Base-by-base conservation (phyloP, 805 yeast genomes). In the Ogataea pilisensis region DNA sequence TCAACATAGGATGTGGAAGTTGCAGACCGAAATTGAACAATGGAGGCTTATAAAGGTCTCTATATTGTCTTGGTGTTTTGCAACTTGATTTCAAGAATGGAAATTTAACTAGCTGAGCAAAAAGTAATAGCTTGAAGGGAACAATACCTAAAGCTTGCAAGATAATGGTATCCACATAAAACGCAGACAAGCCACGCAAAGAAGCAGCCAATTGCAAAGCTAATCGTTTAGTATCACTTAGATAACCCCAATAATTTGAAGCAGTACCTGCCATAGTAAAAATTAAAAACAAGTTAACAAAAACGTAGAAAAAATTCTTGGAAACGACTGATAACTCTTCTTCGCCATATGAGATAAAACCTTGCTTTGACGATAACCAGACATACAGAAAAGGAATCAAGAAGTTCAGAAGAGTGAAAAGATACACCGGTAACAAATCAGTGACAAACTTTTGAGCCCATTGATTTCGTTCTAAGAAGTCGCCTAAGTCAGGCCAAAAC, bases 221-320 rank as follows among this genome's bases (percentile, higher is more conserved):
- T 42, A 91, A 75, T 58, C 85, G 80, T 1, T 95, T 85, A 1
- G 97, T 88, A 56, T 93, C 98, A 58, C 87, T 85, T 38, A 90
- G 68, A 46, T 80, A 78, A 32, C 84, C 82, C 86, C 87, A 80
- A 49, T 79, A 78, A 50, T 80, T 79, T 5, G 93, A 80, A 1
- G 93, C 91, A 1, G 96, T 87, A 48, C 96, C 96, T 7, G 95
- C 95, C 54, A 90, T 75, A 1, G 98, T 91, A 67, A 93, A 93
- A 21, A 91, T 95, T 57, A 91, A 69, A 58, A 91, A 93, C 74
- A 93, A 72, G 62, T 91, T 91, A 48, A 91, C 95, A 65, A 93
- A 93, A 28, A 90, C 85, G 63, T 89, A 93, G 60, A 93, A 90
- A 65, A 90, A 91, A 67, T 93, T 93, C 64, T 91, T 91, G 21